Evolutionary conservation across 2,329 filamentous ascomycete species (phyloP), one percentile per base, ranked within the genome.

Genomic region (Diaporthe citri): DNA sequence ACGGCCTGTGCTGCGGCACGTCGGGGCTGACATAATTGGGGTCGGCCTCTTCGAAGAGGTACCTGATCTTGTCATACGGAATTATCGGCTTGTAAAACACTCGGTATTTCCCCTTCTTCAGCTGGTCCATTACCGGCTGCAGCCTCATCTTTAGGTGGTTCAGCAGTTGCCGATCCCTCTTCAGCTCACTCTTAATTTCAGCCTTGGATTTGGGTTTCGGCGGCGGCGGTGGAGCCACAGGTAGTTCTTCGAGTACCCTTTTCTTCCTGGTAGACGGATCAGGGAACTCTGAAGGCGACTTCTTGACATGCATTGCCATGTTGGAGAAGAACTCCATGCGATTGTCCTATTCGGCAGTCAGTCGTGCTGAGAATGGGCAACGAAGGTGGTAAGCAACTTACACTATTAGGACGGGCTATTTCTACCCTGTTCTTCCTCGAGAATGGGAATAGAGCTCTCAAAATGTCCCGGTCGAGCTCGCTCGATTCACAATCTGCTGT

Each of bases 111-210:
- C 64, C 64, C 76, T 89, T 88, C 83, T 97, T 97, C 81, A 99
- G 95, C 84, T 98, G 95, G 79, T 99, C 96, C 95, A 99, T 98
- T 78, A 98, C 95, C 2, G 95, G 95, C 83, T 98, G 96, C 72
- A 99, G 91, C 71, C 93, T 88, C 52, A 97, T 92, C 86, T 98
- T 99, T 78, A 99, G 87, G 75, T 93, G 87, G 82, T 98, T 98
- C 72, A 98, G 88, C 15, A 93, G 91, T 77, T 96, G 92, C 66
- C 95, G 92, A 81, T 99, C 97, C 77, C 91, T 91, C 83, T 95
- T 94, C 84, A 93, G 94, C 82, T 96, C 92, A 3, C 90, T 91
- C 81, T 95, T 95, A 75, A 94, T 89, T 80, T 98, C 94, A 73
- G 94, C 94, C 81, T 95, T 96, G 39, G 92, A 93, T 2, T 91